Base-by-base conservation (phyloP, 192 early-diverging fungal genomes). In the Umbelopsis vinacea region DNA sequence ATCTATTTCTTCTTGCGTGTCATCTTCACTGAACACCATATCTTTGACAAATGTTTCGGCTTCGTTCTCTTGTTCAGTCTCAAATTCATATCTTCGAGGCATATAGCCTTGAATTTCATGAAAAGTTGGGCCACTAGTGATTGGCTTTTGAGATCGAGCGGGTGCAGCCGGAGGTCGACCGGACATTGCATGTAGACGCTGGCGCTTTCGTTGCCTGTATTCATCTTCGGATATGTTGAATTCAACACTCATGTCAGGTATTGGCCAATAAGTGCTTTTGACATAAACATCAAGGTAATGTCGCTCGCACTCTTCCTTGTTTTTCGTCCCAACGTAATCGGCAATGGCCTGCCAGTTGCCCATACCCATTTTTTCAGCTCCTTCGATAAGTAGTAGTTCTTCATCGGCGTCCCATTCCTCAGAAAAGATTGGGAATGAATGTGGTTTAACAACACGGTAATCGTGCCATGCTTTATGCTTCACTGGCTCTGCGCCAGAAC, bases 61-160 rank as follows among this genome's bases (percentile, higher is more conserved):
- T 45, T 97, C 96, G 70, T 98, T 97, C 57, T 98, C 97, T 71
- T 89, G 88, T 79, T 99, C 98, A n/a, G 86, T 87, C 67, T 99
- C 98, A 80, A 98, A 99, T 81, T 99, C 98, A 24, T 88, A 77
- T 22, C 98, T 93, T 15, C 92, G 92, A 19, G 98, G 98, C 98
- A 99, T 99, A 72, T 93, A 99, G 6, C 98, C 98, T 37, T 89
- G 86, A 73, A 99, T 95, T 79, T 99, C 98, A 69, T 99, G 98
- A 80, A 94, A 95, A 47, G 92, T 89, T 8, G 98, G 97, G 26
- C 89, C 86, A 83, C 91, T 93, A 17, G 91, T 88, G 37, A 95
- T 87, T 11, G 93, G 87, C 77, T 94, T 76, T 26, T 46, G 38
- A 7, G 46, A 70, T 52, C 37, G 69, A 37, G 52, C 50, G 7